phyloP scores from a whole-genome alignment of 768 basidiomycete genomes.

The Pulveroboletus sp. region DNA sequence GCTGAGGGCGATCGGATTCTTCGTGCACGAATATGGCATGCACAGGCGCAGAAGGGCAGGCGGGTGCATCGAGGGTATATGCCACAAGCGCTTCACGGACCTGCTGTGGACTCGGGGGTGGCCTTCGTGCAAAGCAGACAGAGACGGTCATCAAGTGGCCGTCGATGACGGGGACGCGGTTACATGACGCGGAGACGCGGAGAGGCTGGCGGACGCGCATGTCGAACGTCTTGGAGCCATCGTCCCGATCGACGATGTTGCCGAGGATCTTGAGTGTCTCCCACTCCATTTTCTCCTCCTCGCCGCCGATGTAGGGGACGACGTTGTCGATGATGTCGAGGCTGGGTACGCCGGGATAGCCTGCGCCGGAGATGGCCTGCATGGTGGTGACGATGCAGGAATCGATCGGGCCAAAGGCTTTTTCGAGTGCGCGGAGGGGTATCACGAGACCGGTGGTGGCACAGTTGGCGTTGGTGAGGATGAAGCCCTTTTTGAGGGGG shows the following conservation, averaged over 20 bases:
- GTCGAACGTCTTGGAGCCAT: conserved; percentile 65
- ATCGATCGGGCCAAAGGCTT: conserved; percentile 91
- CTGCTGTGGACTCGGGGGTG: conserved; percentile 82
- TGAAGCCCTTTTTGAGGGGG: conserved; percentile 78
- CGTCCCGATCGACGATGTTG: conserved; percentile 56
- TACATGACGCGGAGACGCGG: conserved; percentile 89
- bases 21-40: conserved; percentile 90
- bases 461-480: conserved; percentile 98
- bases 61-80: conserved; percentile 73
- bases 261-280: conserved; percentile 97
- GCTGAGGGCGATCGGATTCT: conserved; percentile 89
- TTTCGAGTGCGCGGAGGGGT: conserved; percentile 87
- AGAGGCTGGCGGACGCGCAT: conserved; percentile 78
- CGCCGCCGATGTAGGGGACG: conserved; percentile 89
- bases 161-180: conserved; percentile 92
- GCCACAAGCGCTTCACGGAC: conserved; percentile 74
- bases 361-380: conserved; percentile 96
- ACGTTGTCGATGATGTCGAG: conserved; percentile 96
- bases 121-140: conserved; percentile 72
- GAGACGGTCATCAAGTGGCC: conserved; percentile 92
- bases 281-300: conserved; percentile 99
- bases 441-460: conserved; percentile 91
- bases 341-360: conserved; percentile 90
- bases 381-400: conserved; percentile 89
- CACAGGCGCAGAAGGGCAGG: conserved; percentile 80